Conservation (phyloP, 73 alveolate genomes). For the Urostyla sp. region DNA sequence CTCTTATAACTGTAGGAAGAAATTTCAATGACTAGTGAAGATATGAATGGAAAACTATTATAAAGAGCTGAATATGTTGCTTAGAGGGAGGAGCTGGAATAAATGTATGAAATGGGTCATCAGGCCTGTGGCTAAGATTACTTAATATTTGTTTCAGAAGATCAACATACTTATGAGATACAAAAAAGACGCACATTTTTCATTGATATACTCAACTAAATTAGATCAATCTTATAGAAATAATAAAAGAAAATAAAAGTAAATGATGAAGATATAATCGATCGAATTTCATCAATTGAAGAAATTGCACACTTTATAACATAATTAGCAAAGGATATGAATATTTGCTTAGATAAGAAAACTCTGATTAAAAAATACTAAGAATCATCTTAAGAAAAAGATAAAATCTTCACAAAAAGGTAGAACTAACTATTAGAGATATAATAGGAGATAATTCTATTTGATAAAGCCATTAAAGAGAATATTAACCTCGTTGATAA, state of each 20-base stretch:
- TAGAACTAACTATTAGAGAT: conserved; percentile 34
- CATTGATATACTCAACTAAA: conserved; percentile 15
- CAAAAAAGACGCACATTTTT: conserved; percentile 45
- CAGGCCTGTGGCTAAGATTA: conserved; percentile 55
- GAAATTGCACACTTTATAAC: too few species aligned
- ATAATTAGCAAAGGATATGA: too few species aligned
- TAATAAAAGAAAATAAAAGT: too few species aligned
- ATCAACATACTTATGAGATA: conserved; percentile 33
- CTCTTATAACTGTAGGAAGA: conserved; percentile 57
- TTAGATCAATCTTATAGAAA: too few species aligned
- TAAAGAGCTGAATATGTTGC: conserved; percentile 80
- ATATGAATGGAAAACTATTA: conserved; percentile 66
- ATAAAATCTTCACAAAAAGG: conserved; percentile 23
- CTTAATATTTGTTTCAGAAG: conserved; percentile 17
- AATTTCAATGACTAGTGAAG: conserved; percentile 66
- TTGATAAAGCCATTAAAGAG: conserved; percentile 40
- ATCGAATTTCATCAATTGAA: too few species aligned
- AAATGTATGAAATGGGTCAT: conserved; percentile 59
- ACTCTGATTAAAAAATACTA: conserved; percentile 26
- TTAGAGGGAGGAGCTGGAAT: conserved; percentile 72
- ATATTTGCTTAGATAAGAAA: conserved; percentile 18
- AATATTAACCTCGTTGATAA: conserved; percentile 58
- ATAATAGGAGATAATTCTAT: conserved; percentile 19
- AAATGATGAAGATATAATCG: too few species aligned
- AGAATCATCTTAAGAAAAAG: conserved; percentile 41